Evolutionary conservation across 1,284 basidiomycete species (phyloP), one percentile per base, ranked within the genome.

Genomic region (Malassezia brasiliensis): DNA sequence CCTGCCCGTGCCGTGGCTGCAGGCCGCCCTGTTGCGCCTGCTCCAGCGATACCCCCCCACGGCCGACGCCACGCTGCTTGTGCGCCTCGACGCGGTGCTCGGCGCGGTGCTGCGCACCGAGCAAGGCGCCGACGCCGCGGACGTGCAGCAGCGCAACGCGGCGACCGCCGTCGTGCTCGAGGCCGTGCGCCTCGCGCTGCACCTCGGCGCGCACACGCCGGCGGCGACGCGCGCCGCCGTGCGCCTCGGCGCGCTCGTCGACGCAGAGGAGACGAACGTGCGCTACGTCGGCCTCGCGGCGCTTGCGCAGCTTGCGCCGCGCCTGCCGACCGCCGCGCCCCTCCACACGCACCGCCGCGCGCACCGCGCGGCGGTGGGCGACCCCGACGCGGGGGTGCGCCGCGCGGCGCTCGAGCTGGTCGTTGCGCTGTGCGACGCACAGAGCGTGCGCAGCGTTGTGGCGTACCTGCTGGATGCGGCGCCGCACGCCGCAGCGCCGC

Each of bases 81-180:
- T 81, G 14, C 85, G 86, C 32, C 78, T 98, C 52, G 83, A 90
- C 65, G 82, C 86, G 53, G 87, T 96, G 19, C 79, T 99, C 35
- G 85, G 90, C 17, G n/a, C 19, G 11, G 28, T 56, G 2, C 36
- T 50, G 37, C 46, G 34, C 11, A 10, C 20, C 14, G 31, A 12
- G 19, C 20, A 17, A 2, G 2, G 28, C 15, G 39, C 20, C 17
- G 3, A 22, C 31, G 9, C 20, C 19, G 82, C 89, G 65, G 96
- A 96, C 67, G 87, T 96, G 12, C 94, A 98, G 72, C 94, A 98
- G 74, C 96, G 94, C 76, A 98, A 98, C 67, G 94, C 93, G 11
- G 90, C 94, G 72, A 91, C 96, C 73, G 88, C 94, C 3, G 84
- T 99, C n/a, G 81, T 98, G 9, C 98, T 98, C 68, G 94, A 99